Base-by-base conservation (phyloP, 768 basidiomycete genomes). In the Mycena floridula region DNA sequence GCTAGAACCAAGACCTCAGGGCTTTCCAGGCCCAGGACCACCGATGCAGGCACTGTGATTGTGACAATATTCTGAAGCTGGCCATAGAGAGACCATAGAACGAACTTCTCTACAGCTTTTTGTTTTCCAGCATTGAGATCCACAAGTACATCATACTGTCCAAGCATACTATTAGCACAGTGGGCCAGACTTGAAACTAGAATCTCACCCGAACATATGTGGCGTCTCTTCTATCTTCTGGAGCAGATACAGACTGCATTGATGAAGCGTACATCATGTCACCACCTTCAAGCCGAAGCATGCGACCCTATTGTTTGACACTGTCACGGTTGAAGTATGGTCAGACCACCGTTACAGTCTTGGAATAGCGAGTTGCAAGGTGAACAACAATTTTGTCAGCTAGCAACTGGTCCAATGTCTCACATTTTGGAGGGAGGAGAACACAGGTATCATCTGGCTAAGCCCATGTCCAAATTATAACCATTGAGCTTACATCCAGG, bases 61-160 rank as follows among this genome's bases (percentile, higher is more conserved):
- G 58, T 46, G 26, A 64, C 49, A 15, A 70, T 57, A 27, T 54
- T 41, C 38, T 58, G 45, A 2, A 70, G 59, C 45, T 63, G 62
- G 2, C 68, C 67, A 50, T 53, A 70, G 48, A 59, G 66, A 12
- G 55, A 51, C 30, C 44, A 12, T 11, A 37, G 42, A 24, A 40
- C 32, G 18, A 54, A 57, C 11, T 52, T 35, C 11, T 54, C 47
- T 4, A 13, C 36, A 23, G 7, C 28, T 2, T 48, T 42, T 8
- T 30, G 45, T 13, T 47, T 28, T 7, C 41, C 44, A 2, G 58
- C 54, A 43, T 60, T 46, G 23, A 30, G 45, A 48, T 69, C 67
- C 15, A 66, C 52, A 30, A 57, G 46, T 12, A 59, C 32, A 28
- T 65, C 57, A 48, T 67, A 67, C 67, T 67, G 23, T 42, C 13